Evolutionary conservation across 257 asterid genomes (phyloP).

Genomic region (Catharanthus roseus): DNA sequence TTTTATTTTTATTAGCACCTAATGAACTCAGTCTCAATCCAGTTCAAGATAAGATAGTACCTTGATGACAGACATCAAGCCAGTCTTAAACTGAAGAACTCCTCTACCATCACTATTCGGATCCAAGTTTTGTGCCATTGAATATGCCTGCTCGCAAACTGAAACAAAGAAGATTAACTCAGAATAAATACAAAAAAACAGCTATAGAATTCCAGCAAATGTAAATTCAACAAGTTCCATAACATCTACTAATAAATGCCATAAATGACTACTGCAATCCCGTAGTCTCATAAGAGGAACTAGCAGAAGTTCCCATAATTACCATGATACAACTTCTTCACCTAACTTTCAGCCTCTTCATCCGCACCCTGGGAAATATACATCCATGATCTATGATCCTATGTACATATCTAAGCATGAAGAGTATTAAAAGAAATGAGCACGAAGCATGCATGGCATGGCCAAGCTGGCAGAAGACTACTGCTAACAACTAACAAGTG

Average conservation of each 20-base stretch:
- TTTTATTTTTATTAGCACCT: neutral
- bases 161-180: constrained; percentile 13
- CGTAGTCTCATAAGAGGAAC: neutral
- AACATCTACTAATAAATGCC: neutral
- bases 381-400: neutral
- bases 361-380: neutral
- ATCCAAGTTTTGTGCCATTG: constrained; percentile 92
- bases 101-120: constrained; percentile 97
- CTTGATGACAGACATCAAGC: constrained; percentile 96
- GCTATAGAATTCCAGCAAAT: neutral
- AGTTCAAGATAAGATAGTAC: constrained; percentile 34
- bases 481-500: neutral
- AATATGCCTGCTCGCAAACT: constrained; percentile 99
- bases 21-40: constrained; percentile 11
- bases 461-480: neutral
- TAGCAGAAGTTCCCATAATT: neutral
- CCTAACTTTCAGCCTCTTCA: neutral
- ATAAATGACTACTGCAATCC: neutral
- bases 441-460: neutral
- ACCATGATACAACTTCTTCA: neutral
- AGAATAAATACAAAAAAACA: neutral
- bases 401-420: neutral
- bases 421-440: neutral
- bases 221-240: neutral
- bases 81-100: constrained; percentile 97